Conservation (phyloP, 495 filamentous ascomycete genomes). For the Penicillium cinerascens region DNA sequence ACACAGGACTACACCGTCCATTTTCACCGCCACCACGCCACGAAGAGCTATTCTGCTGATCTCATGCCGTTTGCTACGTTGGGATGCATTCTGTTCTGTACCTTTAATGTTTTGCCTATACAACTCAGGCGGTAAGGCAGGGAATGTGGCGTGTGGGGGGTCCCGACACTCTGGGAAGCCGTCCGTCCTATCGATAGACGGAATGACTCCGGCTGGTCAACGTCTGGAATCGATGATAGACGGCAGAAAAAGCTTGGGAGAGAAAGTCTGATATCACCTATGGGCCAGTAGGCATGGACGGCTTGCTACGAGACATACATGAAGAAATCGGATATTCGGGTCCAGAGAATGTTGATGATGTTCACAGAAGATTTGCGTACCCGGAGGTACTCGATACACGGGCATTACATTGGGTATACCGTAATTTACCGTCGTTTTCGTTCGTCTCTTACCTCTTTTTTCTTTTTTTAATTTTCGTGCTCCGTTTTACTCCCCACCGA, state of each 20-base stretch:
- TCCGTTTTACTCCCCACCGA: constrained; percentile 15
- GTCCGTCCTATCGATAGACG: constrained; percentile 12
- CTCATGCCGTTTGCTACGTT: too few species aligned
- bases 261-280: not conserved
- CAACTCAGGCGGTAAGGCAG: not conserved
- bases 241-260: not conserved
- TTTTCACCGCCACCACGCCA: not conserved
- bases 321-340: not conserved
- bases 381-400: not conserved
- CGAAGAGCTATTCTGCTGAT: not conserved
- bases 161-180: constrained; percentile 13
- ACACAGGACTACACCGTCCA: not conserved
- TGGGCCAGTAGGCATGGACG: not conserved
- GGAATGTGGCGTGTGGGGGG: constrained; percentile 14
- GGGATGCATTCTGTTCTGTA: too few species aligned
- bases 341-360: not conserved
- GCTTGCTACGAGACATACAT: not conserved
- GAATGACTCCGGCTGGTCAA: constrained; percentile 20
- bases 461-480: constrained; percentile 4
- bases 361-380: not conserved
- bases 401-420: constrained; percentile 6
- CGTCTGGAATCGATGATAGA: not conserved
- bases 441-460: not conserved
- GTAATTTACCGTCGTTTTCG: constrained; percentile 9
- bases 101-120: not conserved